Percentiles rank a stretch among this genome's conserved stretches.
Conservation (phyloP, 306 rosid species). For the Pterocarpus macrocarpus region DNA sequence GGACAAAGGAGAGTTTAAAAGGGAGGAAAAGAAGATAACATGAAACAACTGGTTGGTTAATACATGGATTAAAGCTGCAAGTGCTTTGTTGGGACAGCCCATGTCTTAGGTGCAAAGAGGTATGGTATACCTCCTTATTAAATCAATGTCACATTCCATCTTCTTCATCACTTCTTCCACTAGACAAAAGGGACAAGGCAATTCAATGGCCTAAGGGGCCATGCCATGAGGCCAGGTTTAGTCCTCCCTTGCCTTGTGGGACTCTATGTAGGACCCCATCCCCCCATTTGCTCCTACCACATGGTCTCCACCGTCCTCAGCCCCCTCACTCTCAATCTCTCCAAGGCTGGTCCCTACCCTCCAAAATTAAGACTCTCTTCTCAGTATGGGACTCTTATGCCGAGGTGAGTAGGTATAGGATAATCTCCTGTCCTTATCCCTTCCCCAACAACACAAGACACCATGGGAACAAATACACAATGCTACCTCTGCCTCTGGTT, state of each 20-base stretch:
- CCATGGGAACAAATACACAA: background rate
- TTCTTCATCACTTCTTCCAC: constrained; percentile 31
- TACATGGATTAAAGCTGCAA: constrained; percentile 11
- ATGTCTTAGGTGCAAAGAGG: constrained; percentile 57
- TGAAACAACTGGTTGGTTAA: constrained; percentile 41
- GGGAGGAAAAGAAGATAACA: background rate
- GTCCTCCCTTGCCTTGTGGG: constrained; percentile 40
- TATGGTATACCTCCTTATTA: constrained; percentile 50
- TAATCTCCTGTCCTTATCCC: constrained; percentile 35
- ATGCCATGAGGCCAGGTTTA: constrained; percentile 57
- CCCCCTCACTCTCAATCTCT: constrained; percentile 33
- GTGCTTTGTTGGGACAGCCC: constrained; percentile 56
- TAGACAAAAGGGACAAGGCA: constrained; percentile 61
- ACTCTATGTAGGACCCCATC: background rate
- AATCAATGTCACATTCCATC: constrained; percentile 57
- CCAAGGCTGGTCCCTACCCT: constrained; percentile 39
- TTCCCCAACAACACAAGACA: constrained; percentile 37
- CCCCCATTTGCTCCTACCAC: constrained; percentile 41
- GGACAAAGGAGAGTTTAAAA: background rate
- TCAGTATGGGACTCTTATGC: constrained; percentile 13
- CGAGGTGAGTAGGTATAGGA: background rate
- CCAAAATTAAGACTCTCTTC: constrained; percentile 39
- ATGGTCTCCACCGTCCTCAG: constrained; percentile 52
- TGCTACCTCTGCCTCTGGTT: too few species aligned
- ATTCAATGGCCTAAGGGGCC: constrained; percentile 65